Evolutionary conservation across 2,329 filamentous ascomycete genomes (phyloP).

Genomic region (Trichoderma cornu-damae): DNA sequence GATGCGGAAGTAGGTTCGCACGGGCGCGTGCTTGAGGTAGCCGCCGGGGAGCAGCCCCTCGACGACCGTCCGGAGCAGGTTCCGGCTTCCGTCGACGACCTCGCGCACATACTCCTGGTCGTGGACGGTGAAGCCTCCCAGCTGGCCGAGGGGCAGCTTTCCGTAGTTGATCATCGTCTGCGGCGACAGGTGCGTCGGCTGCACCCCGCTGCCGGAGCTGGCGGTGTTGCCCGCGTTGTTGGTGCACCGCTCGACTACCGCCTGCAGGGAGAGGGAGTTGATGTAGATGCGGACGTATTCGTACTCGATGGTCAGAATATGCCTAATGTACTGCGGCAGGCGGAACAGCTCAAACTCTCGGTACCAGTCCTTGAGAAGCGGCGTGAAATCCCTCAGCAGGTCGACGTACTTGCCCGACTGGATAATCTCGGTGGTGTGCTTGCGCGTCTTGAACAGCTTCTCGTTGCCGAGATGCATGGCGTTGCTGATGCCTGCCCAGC

Average conservation of each 20-base stretch:
- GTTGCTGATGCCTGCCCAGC: slow-evolving; percentile 90
- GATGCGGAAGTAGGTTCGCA: slow-evolving; percentile 80
- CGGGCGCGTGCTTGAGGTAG: slow-evolving; percentile 76
- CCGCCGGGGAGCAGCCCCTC: slow-evolving; percentile 68
- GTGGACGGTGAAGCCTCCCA: slow-evolving; percentile 58
- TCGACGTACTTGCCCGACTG: slow-evolving; percentile 78
- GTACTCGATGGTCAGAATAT: slow-evolving; percentile 89
- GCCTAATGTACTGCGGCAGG: slow-evolving; percentile 59
- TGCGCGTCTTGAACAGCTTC: slow-evolving; percentile 77
- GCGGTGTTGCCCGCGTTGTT: slow-evolving; percentile 58
- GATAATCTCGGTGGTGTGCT: slow-evolving; percentile 84
- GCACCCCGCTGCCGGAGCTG: slow-evolving; percentile 33
- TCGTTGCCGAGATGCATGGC: slow-evolving; percentile 90
- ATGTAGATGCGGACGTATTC: slow-evolving; percentile 93
- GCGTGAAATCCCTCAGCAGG: slow-evolving; percentile 74
- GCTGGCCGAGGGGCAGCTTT: slow-evolving; percentile 57
- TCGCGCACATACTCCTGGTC: slow-evolving; percentile 71
- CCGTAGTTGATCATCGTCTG: slow-evolving; percentile 62
- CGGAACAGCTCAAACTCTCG: slow-evolving; percentile 74
- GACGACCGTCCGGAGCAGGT: slow-evolving; percentile 70
- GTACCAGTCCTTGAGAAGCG: slow-evolving; percentile 73
- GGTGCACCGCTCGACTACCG: slow-evolving; percentile 88
- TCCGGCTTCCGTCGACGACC: slow-evolving; percentile 72
- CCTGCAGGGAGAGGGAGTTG: slow-evolving; percentile 89
- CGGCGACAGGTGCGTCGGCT: slow-evolving; percentile 45